Percentiles rank a stretch among this genome's conserved stretches.
phyloP scores from a whole-genome alignment of 805 yeast genomes.

The Yarrowia divulgata region DNA sequence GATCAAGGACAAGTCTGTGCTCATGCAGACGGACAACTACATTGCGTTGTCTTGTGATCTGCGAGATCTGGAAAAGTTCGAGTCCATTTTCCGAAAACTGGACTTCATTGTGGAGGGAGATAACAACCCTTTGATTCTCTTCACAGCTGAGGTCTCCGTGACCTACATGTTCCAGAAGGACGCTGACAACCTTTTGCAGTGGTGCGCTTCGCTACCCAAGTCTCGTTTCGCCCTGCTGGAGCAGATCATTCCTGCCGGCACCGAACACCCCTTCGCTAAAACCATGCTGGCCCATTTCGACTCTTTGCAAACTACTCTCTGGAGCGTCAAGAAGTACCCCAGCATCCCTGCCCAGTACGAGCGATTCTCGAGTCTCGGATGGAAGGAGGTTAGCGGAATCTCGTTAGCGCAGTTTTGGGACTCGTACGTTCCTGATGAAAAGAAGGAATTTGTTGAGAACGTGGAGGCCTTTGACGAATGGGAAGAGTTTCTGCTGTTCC shows the following conservation, averaged over 20 bases:
- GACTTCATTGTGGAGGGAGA: constrained; percentile 24
- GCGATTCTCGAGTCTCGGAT: constrained; percentile 61
- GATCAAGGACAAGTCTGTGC: constrained; percentile 20
- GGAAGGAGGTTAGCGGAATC: constrained; percentile 49
- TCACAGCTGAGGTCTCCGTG: constrained; percentile 81
- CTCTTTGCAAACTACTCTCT: constrained; percentile 70
- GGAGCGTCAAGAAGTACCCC: constrained; percentile 67
- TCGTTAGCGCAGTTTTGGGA: constrained; percentile 70
- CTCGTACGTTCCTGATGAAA: constrained; percentile 52
- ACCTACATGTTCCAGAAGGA: constrained; percentile 76
- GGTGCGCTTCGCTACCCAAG: constrained; percentile 57
- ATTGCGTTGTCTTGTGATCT: constrained; percentile 72
- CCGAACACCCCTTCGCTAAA: constrained; percentile 69
- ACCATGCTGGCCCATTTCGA: constrained; percentile 77
- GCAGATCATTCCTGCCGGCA: constrained; percentile 72
- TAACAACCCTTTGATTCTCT: constrained; percentile 52
- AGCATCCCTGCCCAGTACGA: constrained; percentile 57
- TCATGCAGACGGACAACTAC: constrained; percentile 56
- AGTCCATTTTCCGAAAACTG: constrained; percentile 28
- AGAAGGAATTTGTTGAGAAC: constrained; percentile 54
- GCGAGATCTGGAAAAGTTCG: constrained; percentile 54
- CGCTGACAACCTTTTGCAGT: constrained; percentile 67
- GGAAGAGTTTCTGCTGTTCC: constrained; percentile 78
- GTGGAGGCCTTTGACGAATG: constrained; percentile 82
- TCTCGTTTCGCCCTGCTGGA: constrained; percentile 73